Base-by-base conservation (phyloP, 2,329 filamentous ascomycete species). In the Fusarium falciforme region DNA sequence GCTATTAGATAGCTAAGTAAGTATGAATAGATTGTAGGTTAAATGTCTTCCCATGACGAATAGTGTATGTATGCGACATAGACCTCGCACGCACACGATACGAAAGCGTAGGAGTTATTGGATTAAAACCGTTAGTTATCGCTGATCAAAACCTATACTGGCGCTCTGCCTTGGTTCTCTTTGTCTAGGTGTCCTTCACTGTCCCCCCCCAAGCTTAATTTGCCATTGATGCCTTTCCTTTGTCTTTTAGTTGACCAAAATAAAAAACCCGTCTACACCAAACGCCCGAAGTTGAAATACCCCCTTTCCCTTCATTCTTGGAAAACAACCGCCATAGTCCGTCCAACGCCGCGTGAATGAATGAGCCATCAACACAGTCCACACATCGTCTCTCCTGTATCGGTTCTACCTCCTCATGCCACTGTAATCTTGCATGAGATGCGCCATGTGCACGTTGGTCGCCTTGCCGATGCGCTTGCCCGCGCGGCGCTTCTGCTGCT, bases 371-470 rank as follows among this genome's bases (percentile, higher is more conserved):
- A 42, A 64, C 54, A 55, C 29, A 12, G 35, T 33, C 22, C 22
- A 35, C 22, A n/a, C 16, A 60, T 8, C 4, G 17, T 33, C 36
- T 36, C 22, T 33, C 57, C 17, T 16, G 9, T n/a, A 47, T 47
- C 33, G 44, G 7, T 14, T 58, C 82, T 77, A 87, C 67, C 85
- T 80, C 76, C 86, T 84, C 75, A 85, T 79, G 62, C 85, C 82
- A 71, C 85, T 88, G 79, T 87, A 95, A 80, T 96, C 93, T 84
- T 94, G 92, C 80, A 97, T 87, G 68, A 97, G 88, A 73, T 92
- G 91, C 76, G 88, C 88, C 94, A 98, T 97, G 81, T 98, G 95
- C 31, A 91, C 91, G 81, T 98, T 98, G 29, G 94, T 97, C 66
- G 93, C 91, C 87, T 95, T 96, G 74, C 93, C 93, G 47, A 90